phyloP scores from a whole-genome alignment of 768 basidiomycete genomes.

The Hypholoma fasciculare region DNA sequence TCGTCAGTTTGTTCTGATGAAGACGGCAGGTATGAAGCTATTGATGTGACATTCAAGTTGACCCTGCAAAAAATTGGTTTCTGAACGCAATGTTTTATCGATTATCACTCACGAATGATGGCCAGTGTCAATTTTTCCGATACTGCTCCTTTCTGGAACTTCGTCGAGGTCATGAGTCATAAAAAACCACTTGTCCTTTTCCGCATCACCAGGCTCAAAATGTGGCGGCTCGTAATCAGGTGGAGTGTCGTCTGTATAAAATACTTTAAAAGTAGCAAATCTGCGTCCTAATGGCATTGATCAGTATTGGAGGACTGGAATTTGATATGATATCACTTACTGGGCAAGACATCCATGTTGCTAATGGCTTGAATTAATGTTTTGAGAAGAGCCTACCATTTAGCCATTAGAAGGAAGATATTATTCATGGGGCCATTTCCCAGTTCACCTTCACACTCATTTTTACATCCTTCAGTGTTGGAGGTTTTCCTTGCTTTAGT shows the following conservation, averaged over 20 bases:
- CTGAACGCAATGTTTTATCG: background rate
- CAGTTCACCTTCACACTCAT: slow-evolving; percentile 68
- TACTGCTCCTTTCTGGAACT: slow-evolving; percentile 68
- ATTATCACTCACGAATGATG: slow-evolving; percentile 61
- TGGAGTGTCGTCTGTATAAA: slow-evolving; percentile 80
- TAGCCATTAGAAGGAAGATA: background rate
- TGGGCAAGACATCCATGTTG: slow-evolving; percentile 78
- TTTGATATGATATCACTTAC: slow-evolving; percentile 37
- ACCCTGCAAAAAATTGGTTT: slow-evolving; percentile 42
- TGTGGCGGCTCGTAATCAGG: slow-evolving; percentile 82
- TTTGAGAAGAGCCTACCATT: slow-evolving; percentile 65
- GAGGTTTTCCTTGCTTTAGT: slow-evolving; percentile 56
- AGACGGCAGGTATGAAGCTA: slow-evolving; percentile 72
- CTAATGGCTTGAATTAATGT: slow-evolving; percentile 77
- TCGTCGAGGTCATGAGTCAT: slow-evolving; percentile 75
- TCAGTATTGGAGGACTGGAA: background rate
- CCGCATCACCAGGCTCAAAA: slow-evolving; percentile 69
- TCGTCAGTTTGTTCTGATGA: slow-evolving; percentile 53
- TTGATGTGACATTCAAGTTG: slow-evolving; percentile 69
- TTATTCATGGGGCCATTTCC: background rate
- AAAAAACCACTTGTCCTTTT: slow-evolving; percentile 80
- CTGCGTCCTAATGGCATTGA: slow-evolving; percentile 55
- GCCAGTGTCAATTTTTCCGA: slow-evolving; percentile 70
- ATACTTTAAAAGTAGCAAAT: slow-evolving; percentile 87
- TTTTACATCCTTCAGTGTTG: slow-evolving; percentile 82